Base-by-base conservation (phyloP, 148 eudicot species). In the Cornus suecica region DNA sequence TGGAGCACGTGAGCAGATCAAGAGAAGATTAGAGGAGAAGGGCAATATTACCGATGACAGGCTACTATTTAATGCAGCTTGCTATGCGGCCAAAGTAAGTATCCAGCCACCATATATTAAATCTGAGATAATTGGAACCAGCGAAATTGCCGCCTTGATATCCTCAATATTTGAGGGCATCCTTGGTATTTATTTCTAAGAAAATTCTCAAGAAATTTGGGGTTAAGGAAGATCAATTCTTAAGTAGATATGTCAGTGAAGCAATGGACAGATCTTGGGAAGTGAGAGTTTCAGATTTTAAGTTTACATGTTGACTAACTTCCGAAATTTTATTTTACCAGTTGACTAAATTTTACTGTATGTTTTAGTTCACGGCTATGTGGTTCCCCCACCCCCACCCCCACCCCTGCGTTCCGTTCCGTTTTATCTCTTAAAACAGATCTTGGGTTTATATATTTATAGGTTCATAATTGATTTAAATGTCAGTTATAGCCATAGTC, bases 1-100 rank as follows among this genome's bases (percentile, higher is more conserved):
- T 80, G 98, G 98, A 63, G 98, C 98, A 60, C 83, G 98, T 78
- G 92, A 91, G 81, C 98, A 93, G 81, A 93, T 93, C 64, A 90
- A 87, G 77, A 87, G 91, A 82, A 91, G 92, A 81, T 80, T 93
- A 74, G 85, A 85, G 79, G 98, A 93, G 78, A 93, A 91, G 82
- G 98, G 98, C 75, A 78, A 84, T 56, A 91, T 93, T 71, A 81
- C 85, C 54, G 98, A 93, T 83, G 98, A 93, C 62, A 78, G 83
- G 72, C 82, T 91, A 68, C 87, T 91, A 14, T 91, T 91, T 75
- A 74, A 81, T 71, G 94, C 98, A 30, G 83, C 98, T 45, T 84
- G 96, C 79, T 89, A 93, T 84, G 90, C 96, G 76, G 92, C 98
- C 64, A 88, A 87, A 86, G 98, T 91, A 79, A 87, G 93, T 56